Base-by-base conservation (phyloP, 2,329 filamentous ascomycete genomes). In the Gyromitra esculenta region DNA sequence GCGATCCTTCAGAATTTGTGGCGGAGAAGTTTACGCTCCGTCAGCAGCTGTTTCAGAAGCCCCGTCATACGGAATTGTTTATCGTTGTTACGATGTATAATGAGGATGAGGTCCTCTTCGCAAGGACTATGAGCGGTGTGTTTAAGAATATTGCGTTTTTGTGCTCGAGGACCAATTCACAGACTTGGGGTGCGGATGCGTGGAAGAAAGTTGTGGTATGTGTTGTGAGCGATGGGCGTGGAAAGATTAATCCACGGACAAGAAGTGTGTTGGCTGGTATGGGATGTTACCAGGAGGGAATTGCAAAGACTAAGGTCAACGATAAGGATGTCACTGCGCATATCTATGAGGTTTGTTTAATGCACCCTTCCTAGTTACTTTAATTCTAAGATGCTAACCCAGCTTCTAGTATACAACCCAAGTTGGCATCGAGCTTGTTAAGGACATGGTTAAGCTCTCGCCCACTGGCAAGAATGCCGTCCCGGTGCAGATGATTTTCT, bases 151-250 rank as follows among this genome's bases (percentile, higher is more conserved):
- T 99, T 80, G 95, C 97, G 83, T 94, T 95, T 86, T 97, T 99
- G 92, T 97, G 96, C 84, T 93, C 92, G 77, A 89, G 95, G 64
- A 93, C 91, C 59, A 93, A 92, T 83, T 97, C 94, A 85, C 97
- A 97, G 85, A 98, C 95, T 0, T 99, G 96, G 96, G 96, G 96
- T 80, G 96, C 96, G 83, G 93, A 97, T 81, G 94, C 95, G 3
- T 99, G 96, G 96, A 98, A 99, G 86, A 99, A 99, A 87, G 98
- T 99, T 81, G 96, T 99, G 8, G 96, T 99, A 9, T 98, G 95
- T 83, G 90, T 99, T 57, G 96, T 99, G 79, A 97, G 94, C 81
- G 96, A 99, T 82, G 96, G 96, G 76, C 94, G 96, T 89, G 92
- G 91, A 77, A 97, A 97, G 86, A 99, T 99, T 86, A 97, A 98